A percentile compares a stretch with the other conserved stretches of the same genome.
phyloP scores from a whole-genome alignment of 768 basidiomycete genomes.

The Pisolithus microcarpus region DNA sequence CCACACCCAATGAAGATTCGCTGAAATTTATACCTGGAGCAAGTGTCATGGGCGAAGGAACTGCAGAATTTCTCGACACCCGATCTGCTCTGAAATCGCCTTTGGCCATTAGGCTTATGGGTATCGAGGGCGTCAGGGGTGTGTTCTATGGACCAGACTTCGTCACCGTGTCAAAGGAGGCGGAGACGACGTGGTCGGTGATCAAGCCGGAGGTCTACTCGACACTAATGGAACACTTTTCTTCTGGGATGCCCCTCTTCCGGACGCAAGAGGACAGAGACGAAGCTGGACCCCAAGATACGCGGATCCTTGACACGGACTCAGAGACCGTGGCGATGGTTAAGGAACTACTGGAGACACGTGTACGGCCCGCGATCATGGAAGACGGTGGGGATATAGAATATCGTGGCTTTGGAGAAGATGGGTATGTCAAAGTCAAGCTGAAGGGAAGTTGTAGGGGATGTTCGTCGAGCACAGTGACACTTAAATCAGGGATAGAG shows the following conservation, averaged over 20 bases:
- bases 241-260: slow-evolving; percentile 83
- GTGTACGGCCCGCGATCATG: slow-evolving; percentile 95
- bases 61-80: slow-evolving; percentile 91
- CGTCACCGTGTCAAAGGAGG: slow-evolving; percentile 89
- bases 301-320: slow-evolving; percentile 87
- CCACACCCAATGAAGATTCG: slow-evolving; percentile 94
- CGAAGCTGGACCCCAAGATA: slow-evolving; percentile 86
- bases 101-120: slow-evolving; percentile 91
- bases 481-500: slow-evolving; percentile 94
- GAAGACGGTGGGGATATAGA: slow-evolving; percentile 99
- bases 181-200: slow-evolving; percentile 79
- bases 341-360: slow-evolving; percentile 91
- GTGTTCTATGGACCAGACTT: slow-evolving; percentile 99
- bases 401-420: slow-evolving; percentile 84
- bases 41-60: slow-evolving; percentile 79
- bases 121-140: slow-evolving; percentile 81
- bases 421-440: slow-evolving; percentile 77
- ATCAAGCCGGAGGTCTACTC: slow-evolving; percentile 97
- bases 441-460: slow-evolving; percentile 97
- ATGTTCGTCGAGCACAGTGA: slow-evolving; percentile 89
- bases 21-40: slow-evolving; percentile 96
- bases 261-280: slow-evolving; percentile 73
- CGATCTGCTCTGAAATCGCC: slow-evolving; percentile 84
- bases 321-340: slow-evolving; percentile 98
- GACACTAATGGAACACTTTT: slow-evolving; percentile 95